Percentiles rank a stretch among this genome's conserved stretches.
Evolutionary conservation across 2,329 filamentous ascomycete species (phyloP).

Genomic region (Pestalotiopsis sp.): DNA sequence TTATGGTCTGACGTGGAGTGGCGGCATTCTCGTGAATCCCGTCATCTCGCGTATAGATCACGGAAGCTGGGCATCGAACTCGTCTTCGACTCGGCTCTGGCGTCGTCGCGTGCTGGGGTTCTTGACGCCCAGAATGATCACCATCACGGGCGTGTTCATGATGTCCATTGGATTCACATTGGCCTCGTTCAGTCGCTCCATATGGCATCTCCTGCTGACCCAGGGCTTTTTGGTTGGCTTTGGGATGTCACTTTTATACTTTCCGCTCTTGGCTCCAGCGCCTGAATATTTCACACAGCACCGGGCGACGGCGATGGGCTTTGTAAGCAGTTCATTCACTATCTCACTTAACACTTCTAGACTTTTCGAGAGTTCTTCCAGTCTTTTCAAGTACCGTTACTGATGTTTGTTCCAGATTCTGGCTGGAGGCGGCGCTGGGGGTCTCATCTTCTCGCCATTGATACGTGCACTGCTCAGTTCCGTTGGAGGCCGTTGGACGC

Average conservation of each 20-base stretch:
- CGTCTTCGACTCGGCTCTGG: slow-evolving; percentile 21
- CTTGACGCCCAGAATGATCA: slow-evolving; percentile 38
- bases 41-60: slow-evolving; percentile 45
- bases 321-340: slow-evolving; percentile 30
- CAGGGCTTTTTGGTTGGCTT: slow-evolving; percentile 46
- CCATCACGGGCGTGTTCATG: slow-evolving; percentile 40
- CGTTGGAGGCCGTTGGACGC: slow-evolving; percentile 46
- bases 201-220: slow-evolving; percentile 45
- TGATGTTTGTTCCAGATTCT: slow-evolving; percentile 29
- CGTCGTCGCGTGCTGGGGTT: slow-evolving; percentile 25
- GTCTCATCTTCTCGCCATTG: slow-evolving; percentile 42
- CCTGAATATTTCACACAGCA: slow-evolving; percentile 53
- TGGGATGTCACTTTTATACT: slow-evolving; percentile 46
- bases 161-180: slow-evolving; percentile 46
- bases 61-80: slow-evolving; percentile 25
- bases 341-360: not conserved
- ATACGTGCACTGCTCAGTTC: slow-evolving; percentile 41
- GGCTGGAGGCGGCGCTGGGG: slow-evolving; percentile 44
- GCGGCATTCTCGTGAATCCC: slow-evolving; percentile 51
- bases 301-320: slow-evolving; percentile 47
- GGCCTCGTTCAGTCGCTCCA: slow-evolving; percentile 36
- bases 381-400: not conserved
- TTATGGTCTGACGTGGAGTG: slow-evolving; percentile 50
- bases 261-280: slow-evolving; percentile 45
- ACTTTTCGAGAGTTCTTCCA: not conserved